Evolutionary conservation across 768 basidiomycete genomes (phyloP), one percentile per base, ranked within the genome.

Genomic region (Lentinula guzmanii): DNA sequence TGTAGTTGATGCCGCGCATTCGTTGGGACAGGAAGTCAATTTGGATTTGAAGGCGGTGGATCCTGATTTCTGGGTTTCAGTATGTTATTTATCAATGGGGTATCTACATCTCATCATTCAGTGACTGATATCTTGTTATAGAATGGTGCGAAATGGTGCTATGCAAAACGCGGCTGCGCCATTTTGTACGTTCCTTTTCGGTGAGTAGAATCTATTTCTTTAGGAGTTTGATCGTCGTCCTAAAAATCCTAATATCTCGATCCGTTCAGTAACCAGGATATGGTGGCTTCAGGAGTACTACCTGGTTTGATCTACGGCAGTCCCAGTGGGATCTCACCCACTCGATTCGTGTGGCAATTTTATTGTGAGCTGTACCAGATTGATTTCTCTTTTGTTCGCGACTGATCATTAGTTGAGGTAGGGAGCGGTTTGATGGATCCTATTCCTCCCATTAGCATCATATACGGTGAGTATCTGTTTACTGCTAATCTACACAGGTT

Each of bases 81-180:
- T 91, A 63, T 24, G 82, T 75, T 4, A 2, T 24, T 24, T 46
- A 46, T 10, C 16, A 18, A 43, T 5, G 45, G 18, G 28, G 7
- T 31, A 37, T 28, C 37, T 48, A 24, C 42, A 24, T n/a, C 18
- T 5, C 48, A n/a, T 41, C 34, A 15, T 42, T 55, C 45, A 51
- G 13, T 39, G 42, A 46, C 31, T 55, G 51, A 58, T 21, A 15
- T 6, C 28, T 33, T 8, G 16, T 42, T 42, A 33, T 33, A 90
- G 84, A 93, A 93, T 66, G 89, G 87, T 65, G 89, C 94, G 72
- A 94, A 95, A 72, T 95, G 93, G 92, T 74, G 93, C 1, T 86
- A 79, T 65, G 78, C 83, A 3, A 87, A 90, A 70, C 80, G 92
- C 5, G 76, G 83, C 1, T 85, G 80, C 50, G 85, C 90, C 0